A percentile compares a stretch with the other conserved stretches of the same genome.
phyloP scores from a whole-genome alignment of 1,284 basidiomycete species.

The Tremellales sp. region DNA sequence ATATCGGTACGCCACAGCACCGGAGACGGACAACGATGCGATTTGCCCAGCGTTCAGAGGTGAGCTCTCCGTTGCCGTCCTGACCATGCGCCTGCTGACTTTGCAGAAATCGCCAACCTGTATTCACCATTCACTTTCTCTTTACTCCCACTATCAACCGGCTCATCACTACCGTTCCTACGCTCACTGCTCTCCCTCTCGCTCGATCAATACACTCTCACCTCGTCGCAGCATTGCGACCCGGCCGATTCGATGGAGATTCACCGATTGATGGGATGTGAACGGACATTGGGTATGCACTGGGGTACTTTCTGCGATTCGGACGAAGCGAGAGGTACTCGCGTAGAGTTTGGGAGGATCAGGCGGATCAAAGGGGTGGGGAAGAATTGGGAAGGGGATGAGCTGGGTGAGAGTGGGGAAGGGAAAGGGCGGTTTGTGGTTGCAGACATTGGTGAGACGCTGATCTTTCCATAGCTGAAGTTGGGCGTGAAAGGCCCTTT shows the following conservation, averaged over 20 bases:
- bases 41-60: conserved; percentile 47
- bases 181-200: conserved; percentile 43
- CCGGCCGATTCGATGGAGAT: conserved; percentile 45
- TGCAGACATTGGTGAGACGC: conserved; percentile 43
- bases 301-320: conserved; percentile 49
- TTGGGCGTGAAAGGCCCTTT: too few species aligned
- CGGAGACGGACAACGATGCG: conserved; percentile 30
- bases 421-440: conserved; percentile 39
- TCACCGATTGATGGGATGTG: conserved; percentile 29
- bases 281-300: conserved; percentile 43
- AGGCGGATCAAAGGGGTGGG: conserved; percentile 28
- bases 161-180: conserved; percentile 46
- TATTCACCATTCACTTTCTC: conserved; percentile 43
- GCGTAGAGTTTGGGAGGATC: conserved; percentile 43
- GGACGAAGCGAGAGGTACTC: conserved; percentile 42
- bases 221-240: conserved; percentile 44
- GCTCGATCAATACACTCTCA: conserved; percentile 48
- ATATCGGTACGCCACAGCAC: conserved; percentile 46
- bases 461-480: conserved; percentile 26
- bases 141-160: conserved; percentile 44
- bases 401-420: conserved; percentile 4
- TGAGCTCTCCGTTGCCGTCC: conserved; percentile 8
- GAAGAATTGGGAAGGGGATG: conserved; percentile 24
- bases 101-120: conserved; percentile 37
- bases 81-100: neutral